Base-by-base conservation (phyloP, 164 flowering plant species). In the Berberis thunbergii region DNA sequence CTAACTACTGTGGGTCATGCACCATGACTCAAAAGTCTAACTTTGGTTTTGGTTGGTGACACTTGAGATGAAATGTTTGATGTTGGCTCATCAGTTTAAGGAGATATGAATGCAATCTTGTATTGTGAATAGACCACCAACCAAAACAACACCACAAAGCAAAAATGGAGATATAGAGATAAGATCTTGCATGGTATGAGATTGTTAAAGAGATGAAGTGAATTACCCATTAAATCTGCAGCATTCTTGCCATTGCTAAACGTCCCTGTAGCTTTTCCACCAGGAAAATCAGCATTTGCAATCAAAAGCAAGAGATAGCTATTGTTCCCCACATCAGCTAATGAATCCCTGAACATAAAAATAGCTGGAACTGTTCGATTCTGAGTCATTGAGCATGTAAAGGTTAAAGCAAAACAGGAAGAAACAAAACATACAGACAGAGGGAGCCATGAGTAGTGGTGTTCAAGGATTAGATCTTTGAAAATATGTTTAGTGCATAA, bases 241-340 rank as follows among this genome's bases (percentile, higher is more conserved):
- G 91, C 73, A 57, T 89, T 91, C 64, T 80, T 86, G 73, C 96
- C 92, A 66, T 87, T 91, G 56, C 77, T 60, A 67, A 91, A 91
- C 75, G 96, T 76, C 39, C 95, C 96, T 26, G 94, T 91, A 1
- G 94, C 64, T 49, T 82, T 78, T 10, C 66, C 56, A 38, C 73
- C 73, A 0, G 96, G 84, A 69, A 68, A 91, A 62, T 91, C 98
- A 58, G 97, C 94, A 56, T 83, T 87, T 53, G 74, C 71, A 7
- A 81, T 38, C 13, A 89, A 80, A 12, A 81, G 38, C 7, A 58
- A 43, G 8, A 91, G 67, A 71, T 82, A 52, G 43, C 86, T 91
- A 76, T 88, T 91, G 82, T 85, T 91, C 38, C 96, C 96, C 2
- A 86, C 97, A 49, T 91, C 97, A 3, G 79, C 85, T 4, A 84